Evolutionary conservation across 371 early-diverging fungal genomes (phyloP), one percentile per base, ranked within the genome.

Genomic region (Massospora cicadina): DNA sequence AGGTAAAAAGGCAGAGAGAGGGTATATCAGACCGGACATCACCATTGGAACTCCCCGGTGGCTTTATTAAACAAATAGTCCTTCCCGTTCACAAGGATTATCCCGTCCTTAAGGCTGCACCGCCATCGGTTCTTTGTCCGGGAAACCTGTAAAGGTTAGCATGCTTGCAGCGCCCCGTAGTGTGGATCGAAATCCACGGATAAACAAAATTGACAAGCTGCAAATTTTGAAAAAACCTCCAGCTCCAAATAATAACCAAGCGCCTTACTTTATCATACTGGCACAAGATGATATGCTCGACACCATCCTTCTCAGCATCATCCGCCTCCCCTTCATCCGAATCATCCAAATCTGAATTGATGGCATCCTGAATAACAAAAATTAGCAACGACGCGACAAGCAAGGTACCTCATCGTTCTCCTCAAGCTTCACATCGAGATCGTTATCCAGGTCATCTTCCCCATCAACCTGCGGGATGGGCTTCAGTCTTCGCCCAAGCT

Each of bases 81-180:
- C 67, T 85, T 82, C 24, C 96, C 98, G 68, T 95, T 91, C 58
- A 94, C 85, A 66, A 88, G 72, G 77, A 92, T 87, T 67, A 97
- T 90, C 28, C 98, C 98, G 69, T 95, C 98, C 73, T 88, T 88
- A 56, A 97, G 78, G 7, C 87, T 83, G 71, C 94, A 93, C 80
- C 93, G 92, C 96, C 96, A 97, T 76, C 91, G 91, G 81, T 93
- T 97, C 76, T 93, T 95, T 66, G 90, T 90, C 66, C 96, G 84
- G 23, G 85, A 84, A 30, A 93, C 89, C 79, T 77, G 55, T 25
- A 64, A 60, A 0, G 54, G 21, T 23, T 25, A 32, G 21, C 53
- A 5, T 23, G 2, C 2, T 28, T 28, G 43, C 43, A 43, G 7
- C 33, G 13, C 54, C 26, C 25, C 27, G 26, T 54, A 1, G 5